Evolutionary conservation across 441 rosid genomes (phyloP), one percentile per base, ranked within the genome.

Genomic region (Erodium moschatum): DNA sequence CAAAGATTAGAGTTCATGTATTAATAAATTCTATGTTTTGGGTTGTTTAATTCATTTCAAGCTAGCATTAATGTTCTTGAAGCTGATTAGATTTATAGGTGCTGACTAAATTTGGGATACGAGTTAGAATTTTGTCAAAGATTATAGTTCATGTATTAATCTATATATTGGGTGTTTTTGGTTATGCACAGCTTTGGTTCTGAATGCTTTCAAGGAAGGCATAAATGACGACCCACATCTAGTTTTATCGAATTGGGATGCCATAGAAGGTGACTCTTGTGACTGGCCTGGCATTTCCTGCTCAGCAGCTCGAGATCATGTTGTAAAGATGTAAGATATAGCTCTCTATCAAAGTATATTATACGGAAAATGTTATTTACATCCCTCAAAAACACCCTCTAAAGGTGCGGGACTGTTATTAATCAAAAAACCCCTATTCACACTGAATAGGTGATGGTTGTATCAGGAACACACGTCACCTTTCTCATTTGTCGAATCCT

Each of bases 221-320:
- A 85, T 88, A 73, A 85, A 78, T 78, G 97, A 91, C 69, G 97
- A 94, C 81, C 96, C 97, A 20, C 78, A 64, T 69, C 62, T 80
- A 75, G 86, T 87, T 80, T 80, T 88, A 76, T 85, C 96, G 64
- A 86, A 80, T 75, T 94, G 97, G 97, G 83, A 90, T 80, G 76
- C 81, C 68, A 80, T 87, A 69, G 88, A 84, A 78, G 85, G 84
- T 67, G 86, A 88, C 90, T 97, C 96, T 68, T 94, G 99, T 70
- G 81, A 76, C 72, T 91, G 99, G 99, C 61, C 66, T 33, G 96
- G 97, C 69, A 63, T 94, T 75, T 64, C 74, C 58, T 94, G 99
- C 72, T 77, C 86, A 9, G 65, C 44, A 9, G 69, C 75, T 73
- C 78, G 85, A 74, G 88, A 84, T 72, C 97, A 87, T 82, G 89